Base-by-base conservation (phyloP, 1,284 basidiomycete genomes). In the Volvariella surrecta region DNA sequence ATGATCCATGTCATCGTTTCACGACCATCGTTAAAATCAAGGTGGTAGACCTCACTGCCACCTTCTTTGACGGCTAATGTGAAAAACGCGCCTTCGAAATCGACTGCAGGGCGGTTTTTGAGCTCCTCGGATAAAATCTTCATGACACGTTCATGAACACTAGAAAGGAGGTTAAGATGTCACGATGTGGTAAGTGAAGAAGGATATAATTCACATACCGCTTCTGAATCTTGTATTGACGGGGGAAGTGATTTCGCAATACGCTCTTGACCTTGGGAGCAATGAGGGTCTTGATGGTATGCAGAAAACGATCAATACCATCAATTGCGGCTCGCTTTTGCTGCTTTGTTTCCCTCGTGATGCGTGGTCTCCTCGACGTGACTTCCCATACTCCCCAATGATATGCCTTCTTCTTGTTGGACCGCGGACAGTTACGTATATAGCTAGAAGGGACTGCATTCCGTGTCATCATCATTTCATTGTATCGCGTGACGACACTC, bases 41-140 rank as follows among this genome's bases (percentile, higher is more conserved):
- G 17, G 30, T 57, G 54, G 16, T 50, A 9, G 2, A 28, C 34
- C 17, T 57, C 50, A 37, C 49, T 51, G n/a, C 45, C 46, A 1
- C 55, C 55, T 38, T 56, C 55, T 37, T 57, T 57, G 1, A 51
- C 39, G n/a, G 54, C 52, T 4, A 54, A 37, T 1, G 52, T 46
- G 43, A 51, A 52, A 42, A 57, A 53, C 1, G 50, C 45, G 1
- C 52, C 50, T 20, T 43, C 39, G 28, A 57, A 51, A 42, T 57
- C 49, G 1, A 55, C 31, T 7, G 43, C 39, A 1, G 47, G 49
- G 18, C 50, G 37, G 9, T 9, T 31, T 9, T 9, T 15, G 30
- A 9, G 15, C 15, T 9, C 9, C 15, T 31, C 15, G 15, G 30
- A 9, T 15, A 31, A 31, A 15, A 31, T 31, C 30, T 31, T 15